phyloP scores from a whole-genome alignment of 2,329 filamentous ascomycete species.

The Ophiostoma triangulosporum region DNA sequence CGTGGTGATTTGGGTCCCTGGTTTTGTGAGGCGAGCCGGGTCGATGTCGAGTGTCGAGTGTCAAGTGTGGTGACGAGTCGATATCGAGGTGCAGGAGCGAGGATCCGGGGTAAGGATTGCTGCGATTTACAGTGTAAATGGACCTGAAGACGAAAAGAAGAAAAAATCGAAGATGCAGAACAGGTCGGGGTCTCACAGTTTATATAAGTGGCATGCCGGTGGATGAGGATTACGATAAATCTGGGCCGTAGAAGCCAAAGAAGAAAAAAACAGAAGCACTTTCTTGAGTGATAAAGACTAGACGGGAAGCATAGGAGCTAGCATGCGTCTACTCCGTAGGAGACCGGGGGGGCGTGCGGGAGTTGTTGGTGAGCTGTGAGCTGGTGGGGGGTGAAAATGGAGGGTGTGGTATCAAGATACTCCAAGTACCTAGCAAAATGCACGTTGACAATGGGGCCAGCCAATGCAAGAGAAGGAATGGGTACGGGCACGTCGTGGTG shows the following conservation, averaged over 20 bases:
- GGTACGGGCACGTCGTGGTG: neutral
- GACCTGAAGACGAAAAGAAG: slow-evolving; percentile 6
- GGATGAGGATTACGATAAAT: neutral
- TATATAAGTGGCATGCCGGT: slow-evolving; percentile 9
- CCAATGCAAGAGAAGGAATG: neutral
- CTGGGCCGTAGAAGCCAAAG: neutral
- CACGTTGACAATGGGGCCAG: neutral
- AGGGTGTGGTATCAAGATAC: slow-evolving; percentile 10
- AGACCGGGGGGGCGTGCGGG: neutral
- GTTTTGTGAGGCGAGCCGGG: neutral
- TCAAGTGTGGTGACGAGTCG: neutral
- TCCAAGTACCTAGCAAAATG: neutral
- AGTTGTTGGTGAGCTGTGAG: neutral
- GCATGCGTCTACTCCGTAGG: neutral
- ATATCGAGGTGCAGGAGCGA: neutral
- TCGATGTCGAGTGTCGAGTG: neutral
- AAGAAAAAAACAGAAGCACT: slow-evolving; percentile 4
- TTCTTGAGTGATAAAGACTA: neutral
- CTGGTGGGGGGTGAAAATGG: neutral
- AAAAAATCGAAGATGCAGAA: slow-evolving; percentile 3
- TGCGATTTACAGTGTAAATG: slow-evolving; percentile 4
- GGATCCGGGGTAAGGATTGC: neutral
- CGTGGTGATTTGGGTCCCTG: slow-evolving; percentile 1
- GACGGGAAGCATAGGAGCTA: slow-evolving; percentile 4
- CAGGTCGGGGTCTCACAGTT: slow-evolving; percentile 3